These are phyloP conservation scores for Nelumbo lutea DNA, from an alignment of 164 flowering plant species.

Conservation along the genomic window DNA sequence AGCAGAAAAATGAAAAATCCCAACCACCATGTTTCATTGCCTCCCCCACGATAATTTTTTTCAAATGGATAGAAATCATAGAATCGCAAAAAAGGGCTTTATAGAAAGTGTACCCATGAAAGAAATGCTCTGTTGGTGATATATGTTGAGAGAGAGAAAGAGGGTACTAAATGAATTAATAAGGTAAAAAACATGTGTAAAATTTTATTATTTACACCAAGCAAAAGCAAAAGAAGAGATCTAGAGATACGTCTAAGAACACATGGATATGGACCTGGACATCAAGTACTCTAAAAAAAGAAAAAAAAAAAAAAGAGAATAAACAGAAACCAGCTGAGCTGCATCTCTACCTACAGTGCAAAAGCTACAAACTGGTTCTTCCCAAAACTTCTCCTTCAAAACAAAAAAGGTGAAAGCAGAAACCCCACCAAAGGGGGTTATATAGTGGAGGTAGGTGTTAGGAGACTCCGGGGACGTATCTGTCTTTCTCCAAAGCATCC, in stretches of 20 bases:
- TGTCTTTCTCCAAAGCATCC: slow-evolving; percentile 16
- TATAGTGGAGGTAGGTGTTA: background rate
- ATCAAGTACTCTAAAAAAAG: background rate
- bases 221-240: background rate
- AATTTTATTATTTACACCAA: slow-evolving; percentile 8
- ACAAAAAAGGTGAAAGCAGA: background rate
- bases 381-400: background rate
- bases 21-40: too few species aligned
- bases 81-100: too few species aligned
- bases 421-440: background rate
- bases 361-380: slow-evolving; percentile 28
- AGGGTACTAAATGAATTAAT: too few species aligned
- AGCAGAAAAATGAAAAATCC: too few species aligned
- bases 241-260: too few species aligned
- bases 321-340: slow-evolving; percentile 29
- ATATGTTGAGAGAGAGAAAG: background rate
- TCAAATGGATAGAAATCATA: too few species aligned
- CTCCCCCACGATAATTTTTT: too few species aligned
- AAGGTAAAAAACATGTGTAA: background rate
- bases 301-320: slow-evolving; percentile 4
- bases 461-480: slow-evolving; percentile 33
- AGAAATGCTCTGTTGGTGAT: too few species aligned
- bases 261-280: background rate
- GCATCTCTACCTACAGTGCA: slow-evolving; percentile 17
- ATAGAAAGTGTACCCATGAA: too few species aligned